Evolutionary conservation across 2,329 filamentous ascomycete species (phyloP).

Genomic region (Penicillium concentricum): DNA sequence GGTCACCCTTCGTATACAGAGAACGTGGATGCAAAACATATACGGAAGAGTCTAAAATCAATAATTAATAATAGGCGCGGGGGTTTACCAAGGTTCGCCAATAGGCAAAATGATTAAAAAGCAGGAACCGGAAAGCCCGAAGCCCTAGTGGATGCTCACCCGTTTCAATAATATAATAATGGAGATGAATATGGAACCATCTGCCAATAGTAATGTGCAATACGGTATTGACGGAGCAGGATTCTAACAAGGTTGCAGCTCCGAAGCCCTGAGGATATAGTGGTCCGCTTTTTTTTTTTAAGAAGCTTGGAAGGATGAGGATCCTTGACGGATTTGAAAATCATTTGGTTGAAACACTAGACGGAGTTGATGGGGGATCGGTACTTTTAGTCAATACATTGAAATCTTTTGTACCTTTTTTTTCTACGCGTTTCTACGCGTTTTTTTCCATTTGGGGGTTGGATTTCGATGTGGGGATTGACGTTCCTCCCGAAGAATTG

Average conservation of each 20-base stretch:
- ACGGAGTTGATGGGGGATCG: no score
- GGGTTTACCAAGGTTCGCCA: neutral
- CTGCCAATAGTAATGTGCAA: neutral
- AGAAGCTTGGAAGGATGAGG: neutral
- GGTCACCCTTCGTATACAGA: neutral
- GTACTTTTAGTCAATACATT: neutral
- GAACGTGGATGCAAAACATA: neutral
- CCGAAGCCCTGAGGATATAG: slow-evolving; percentile 17
- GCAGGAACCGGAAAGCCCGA: neutral
- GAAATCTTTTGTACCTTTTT: neutral
- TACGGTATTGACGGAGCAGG: neutral
- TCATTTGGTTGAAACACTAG: neutral
- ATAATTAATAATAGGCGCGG: neutral
- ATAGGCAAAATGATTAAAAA: neutral
- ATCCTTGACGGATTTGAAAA: neutral
- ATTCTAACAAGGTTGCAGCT: slow-evolving; percentile 17
- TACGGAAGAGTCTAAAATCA: neutral
- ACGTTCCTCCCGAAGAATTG: slow-evolving; percentile 13
- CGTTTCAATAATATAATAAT: neutral
- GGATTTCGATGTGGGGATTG: slow-evolving; percentile 2
- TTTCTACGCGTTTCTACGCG: neutral
- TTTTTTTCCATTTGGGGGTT: neutral
- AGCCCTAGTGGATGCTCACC: neutral
- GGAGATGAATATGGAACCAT: neutral
- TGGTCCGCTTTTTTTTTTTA: slow-evolving; percentile 13